Conservation (phyloP, 1,139 yeast genomes). For the Sugiyamaella sp. region DNA sequence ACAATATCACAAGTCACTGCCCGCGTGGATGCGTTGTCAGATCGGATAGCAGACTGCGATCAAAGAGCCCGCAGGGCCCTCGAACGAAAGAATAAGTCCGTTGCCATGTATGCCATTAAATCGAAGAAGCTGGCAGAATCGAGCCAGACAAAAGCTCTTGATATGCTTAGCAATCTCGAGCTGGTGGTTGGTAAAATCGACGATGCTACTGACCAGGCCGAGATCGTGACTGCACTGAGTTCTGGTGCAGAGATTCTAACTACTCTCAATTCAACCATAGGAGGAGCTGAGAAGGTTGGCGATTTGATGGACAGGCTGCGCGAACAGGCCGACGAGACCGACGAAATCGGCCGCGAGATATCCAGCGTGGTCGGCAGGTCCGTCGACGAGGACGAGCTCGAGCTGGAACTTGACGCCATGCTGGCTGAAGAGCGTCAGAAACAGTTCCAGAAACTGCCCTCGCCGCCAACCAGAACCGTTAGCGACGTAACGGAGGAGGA, state of each 20-base stretch:
- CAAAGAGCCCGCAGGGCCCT: slow-evolving; percentile 36
- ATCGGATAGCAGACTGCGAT: slow-evolving; percentile 31
- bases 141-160: slow-evolving; percentile 37
- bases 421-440: slow-evolving; percentile 16
- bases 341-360: slow-evolving; percentile 40
- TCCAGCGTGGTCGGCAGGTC: slow-evolving; percentile 30
- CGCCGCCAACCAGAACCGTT: slow-evolving; percentile 1
- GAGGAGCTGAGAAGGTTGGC: slow-evolving; percentile 43
- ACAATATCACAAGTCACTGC: slow-evolving; percentile 35
- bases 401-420: slow-evolving; percentile 34
- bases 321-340: slow-evolving; percentile 41
- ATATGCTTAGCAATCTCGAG: slow-evolving; percentile 41
- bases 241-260: slow-evolving; percentile 39
- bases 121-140: slow-evolving; percentile 36
- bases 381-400: slow-evolving; percentile 39
- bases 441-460: slow-evolving; percentile 3
- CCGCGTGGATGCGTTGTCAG: slow-evolving; percentile 36
- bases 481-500: not conserved
- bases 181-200: slow-evolving; percentile 38
- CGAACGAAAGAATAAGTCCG: slow-evolving; percentile 29
- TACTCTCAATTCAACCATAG: slow-evolving; percentile 39
- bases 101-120: slow-evolving; percentile 39
- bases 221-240: slow-evolving; percentile 38
- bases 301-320: slow-evolving; percentile 42
- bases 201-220: slow-evolving; percentile 34